These are phyloP conservation scores for Leucogyrophana mollusca DNA, from an alignment of 768 basidiomycete genomes.

Conservation along the genomic window DNA sequence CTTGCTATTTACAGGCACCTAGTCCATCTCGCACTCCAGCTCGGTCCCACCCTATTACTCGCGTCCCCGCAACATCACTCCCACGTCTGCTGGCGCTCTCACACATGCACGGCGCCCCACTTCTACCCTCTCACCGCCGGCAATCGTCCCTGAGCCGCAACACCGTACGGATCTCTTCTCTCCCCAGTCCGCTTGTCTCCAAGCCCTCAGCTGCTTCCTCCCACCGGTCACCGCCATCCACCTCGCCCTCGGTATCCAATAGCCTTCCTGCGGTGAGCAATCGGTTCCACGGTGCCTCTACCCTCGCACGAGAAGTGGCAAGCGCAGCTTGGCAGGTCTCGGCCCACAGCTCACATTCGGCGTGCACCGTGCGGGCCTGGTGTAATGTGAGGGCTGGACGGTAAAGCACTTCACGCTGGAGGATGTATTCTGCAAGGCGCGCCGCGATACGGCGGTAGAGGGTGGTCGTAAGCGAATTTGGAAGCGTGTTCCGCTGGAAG, in stretches of 20 bases:
- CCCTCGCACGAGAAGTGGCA: constrained; percentile 41
- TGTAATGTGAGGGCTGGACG: constrained; percentile 63
- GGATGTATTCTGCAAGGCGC: constrained; percentile 71
- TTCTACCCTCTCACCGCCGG: constrained; percentile 9
- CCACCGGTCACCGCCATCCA: constrained; percentile 41
- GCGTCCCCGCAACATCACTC: not conserved
- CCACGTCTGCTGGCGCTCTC: not conserved
- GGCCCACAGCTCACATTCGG: constrained; percentile 82
- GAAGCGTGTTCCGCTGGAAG: constrained; percentile 63
- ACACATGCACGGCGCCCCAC: not conserved
- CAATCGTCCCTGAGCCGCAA: constrained; percentile 47
- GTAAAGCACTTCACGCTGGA: constrained; percentile 80
- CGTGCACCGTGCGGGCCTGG: constrained; percentile 61
- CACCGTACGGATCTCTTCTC: constrained; percentile 60
- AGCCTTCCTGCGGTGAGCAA: constrained; percentile 71
- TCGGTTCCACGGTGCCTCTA: constrained; percentile 76
- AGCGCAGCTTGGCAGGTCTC: constrained; percentile 72
- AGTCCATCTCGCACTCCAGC: not conserved
- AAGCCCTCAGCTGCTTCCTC: constrained; percentile 42
- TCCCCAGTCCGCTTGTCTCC: constrained; percentile 59
- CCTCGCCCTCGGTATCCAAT: constrained; percentile 48
- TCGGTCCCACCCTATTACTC: not conserved
- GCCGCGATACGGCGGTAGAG: constrained; percentile 77
- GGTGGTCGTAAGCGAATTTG: constrained; percentile 50
- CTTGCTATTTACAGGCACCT: not conserved